These are phyloP conservation scores for Verticillium nubilum DNA, from an alignment of 2,329 filamentous ascomycete genomes.

Conservation along the genomic window DNA sequence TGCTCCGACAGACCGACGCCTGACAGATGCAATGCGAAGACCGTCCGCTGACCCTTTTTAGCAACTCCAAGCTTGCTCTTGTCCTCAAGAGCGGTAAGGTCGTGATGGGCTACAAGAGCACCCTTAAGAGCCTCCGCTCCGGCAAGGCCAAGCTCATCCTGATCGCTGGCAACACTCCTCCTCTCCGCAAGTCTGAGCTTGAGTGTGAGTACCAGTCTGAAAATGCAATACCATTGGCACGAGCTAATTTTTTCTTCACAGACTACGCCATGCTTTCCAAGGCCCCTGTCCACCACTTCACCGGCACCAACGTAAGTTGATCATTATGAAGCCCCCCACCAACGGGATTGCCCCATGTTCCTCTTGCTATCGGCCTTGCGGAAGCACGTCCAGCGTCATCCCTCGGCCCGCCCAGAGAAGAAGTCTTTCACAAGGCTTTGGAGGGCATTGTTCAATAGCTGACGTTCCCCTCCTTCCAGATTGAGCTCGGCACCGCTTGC, in stretches of 20 bases:
- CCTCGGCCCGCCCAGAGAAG: conserved; percentile 74
- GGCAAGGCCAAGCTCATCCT: conserved; percentile 99
- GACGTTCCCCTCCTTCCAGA: conserved; percentile 58
- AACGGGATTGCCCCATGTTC: neutral
- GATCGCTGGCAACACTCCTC: conserved; percentile 76
- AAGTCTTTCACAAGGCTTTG: conserved; percentile 77
- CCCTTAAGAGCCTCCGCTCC: conserved; percentile 80
- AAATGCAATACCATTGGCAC: too few species aligned
- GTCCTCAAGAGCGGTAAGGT: conserved; percentile 69
- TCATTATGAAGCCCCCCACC: neutral
- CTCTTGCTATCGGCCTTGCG: conserved; percentile 12
- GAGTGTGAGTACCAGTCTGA: conserved; percentile 52
- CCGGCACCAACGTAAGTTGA: conserved; percentile 93
- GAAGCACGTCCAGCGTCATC: conserved; percentile 12
- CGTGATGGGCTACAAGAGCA: conserved; percentile 69
- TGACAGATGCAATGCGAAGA: neutral
- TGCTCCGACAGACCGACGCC: neutral
- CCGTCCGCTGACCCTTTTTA: neutral
- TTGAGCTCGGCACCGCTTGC: conserved; percentile 96
- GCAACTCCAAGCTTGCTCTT: conserved; percentile 52
- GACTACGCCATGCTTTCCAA: conserved; percentile 87
- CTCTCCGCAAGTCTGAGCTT: conserved; percentile 95
- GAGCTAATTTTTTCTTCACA: neutral
- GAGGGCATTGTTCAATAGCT: conserved; percentile 67
- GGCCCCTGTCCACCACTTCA: conserved; percentile 95